A percentile compares a stretch with the other conserved stretches of the same genome.
phyloP scores from a whole-genome alignment of 495 filamentous ascomycete genomes.

The Penicillium silybi region DNA sequence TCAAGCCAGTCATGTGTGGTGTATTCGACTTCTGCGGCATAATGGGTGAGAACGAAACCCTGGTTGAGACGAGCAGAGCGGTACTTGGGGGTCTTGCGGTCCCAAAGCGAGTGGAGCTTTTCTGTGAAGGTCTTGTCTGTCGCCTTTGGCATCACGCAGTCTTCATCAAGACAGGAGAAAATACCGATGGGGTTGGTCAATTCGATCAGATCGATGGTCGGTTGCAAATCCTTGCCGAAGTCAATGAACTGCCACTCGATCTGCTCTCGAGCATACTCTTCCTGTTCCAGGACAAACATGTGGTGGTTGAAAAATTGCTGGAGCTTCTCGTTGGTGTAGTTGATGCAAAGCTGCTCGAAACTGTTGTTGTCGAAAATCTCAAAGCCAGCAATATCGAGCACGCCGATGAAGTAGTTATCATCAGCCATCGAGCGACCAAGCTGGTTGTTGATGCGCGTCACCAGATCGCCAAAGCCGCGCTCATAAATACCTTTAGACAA shows the following conservation, averaged over 20 bases:
- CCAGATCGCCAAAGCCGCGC: conserved; percentile 88
- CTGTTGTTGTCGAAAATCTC: conserved; percentile 98
- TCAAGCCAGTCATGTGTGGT: conserved; percentile 93
- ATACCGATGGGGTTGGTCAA: conserved; percentile 95
- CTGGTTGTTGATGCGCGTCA: conserved; percentile 85
- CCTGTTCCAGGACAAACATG: conserved; percentile 99
- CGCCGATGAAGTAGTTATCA: conserved; percentile 92
- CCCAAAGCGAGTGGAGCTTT: conserved; percentile 94
- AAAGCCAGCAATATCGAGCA: conserved; percentile 98
- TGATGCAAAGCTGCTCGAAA: conserved; percentile 99
- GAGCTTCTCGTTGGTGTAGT: conserved; percentile 99
- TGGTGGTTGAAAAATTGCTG: conserved; percentile 99
- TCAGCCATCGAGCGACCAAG: conserved; percentile 81
- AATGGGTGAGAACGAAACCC: conserved; percentile 97
- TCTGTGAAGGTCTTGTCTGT: conserved; percentile 97
- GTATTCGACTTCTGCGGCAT: conserved; percentile 97
- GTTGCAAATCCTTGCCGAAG: conserved; percentile 95
- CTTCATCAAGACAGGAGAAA: conserved; percentile 97
- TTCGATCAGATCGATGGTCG: conserved; percentile 97
- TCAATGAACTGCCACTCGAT: conserved; percentile 99
- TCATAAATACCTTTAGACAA: conserved; percentile 97
- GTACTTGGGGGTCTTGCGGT: conserved; percentile 92
- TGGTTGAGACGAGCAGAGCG: conserved; percentile 79
- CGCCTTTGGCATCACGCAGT: conserved; percentile 98
- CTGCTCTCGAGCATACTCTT: conserved; percentile 95